Conservation (phyloP, 345 rosid species). For the Hibiscus syriacus region DNA sequence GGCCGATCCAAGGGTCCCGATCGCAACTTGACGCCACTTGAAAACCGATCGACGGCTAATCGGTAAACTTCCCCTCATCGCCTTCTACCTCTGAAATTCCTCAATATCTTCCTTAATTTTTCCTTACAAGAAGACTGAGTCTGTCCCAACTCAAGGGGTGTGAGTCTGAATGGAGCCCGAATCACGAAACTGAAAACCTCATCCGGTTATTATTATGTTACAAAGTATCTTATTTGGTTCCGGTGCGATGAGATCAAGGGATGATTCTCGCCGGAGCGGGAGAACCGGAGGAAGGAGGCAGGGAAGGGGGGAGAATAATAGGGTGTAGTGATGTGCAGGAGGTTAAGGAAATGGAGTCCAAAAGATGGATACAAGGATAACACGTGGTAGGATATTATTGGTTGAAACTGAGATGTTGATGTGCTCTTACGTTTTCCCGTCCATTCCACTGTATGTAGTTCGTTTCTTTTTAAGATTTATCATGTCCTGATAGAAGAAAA, state of each 20-base stretch:
- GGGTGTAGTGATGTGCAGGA: background rate
- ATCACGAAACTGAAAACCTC: background rate
- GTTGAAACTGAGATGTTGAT: background rate
- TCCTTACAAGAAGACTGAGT: background rate
- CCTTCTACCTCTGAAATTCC: too few species aligned
- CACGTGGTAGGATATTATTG: background rate
- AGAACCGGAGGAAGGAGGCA: too few species aligned
- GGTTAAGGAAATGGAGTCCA: background rate
- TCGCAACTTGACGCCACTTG: conserved; percentile 47
- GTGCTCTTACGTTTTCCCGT: background rate
- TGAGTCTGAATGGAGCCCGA: background rate
- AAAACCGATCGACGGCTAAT: conserved; percentile 65
- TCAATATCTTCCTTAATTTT: too few species aligned
- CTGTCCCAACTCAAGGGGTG: background rate
- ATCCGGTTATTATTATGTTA: background rate
- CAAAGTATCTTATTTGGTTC: background rate
- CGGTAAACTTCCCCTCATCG: conserved; percentile 57
- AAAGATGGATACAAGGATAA: background rate
- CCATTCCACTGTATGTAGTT: background rate
- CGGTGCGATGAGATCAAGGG: background rate
- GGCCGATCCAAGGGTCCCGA: conserved; percentile 32
- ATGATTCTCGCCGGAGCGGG: background rate
- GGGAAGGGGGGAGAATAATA: background rate
- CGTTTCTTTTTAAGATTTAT: too few species aligned
- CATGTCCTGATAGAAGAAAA: too few species aligned